Evolutionary conservation across 108 stramenopile species (phyloP).

Genomic region (Skeletonema grethae): DNA sequence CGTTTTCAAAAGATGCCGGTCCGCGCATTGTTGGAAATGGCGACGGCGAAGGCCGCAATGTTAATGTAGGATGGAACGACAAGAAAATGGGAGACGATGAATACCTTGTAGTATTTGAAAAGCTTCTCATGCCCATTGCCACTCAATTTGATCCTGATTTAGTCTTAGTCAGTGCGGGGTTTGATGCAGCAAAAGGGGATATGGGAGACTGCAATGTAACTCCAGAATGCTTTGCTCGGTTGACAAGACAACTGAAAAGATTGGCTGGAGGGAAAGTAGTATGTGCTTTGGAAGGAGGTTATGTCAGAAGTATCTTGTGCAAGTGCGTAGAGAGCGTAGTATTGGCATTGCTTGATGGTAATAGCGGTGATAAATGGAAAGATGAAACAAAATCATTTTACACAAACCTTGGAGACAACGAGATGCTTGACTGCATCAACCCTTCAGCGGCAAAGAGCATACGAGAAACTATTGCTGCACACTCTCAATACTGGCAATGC

Average conservation of each 20-base stretch:
- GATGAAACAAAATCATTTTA: slow-evolving; percentile 23
- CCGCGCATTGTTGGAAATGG: slow-evolving; percentile 50
- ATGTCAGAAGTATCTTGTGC: slow-evolving; percentile 52
- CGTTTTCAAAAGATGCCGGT: slow-evolving; percentile 46
- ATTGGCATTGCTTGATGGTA: slow-evolving; percentile 31
- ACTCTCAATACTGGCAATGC: slow-evolving; percentile 53
- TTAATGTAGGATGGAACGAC: slow-evolving; percentile 84
- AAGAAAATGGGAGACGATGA: slow-evolving; percentile 74
- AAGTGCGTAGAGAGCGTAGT: slow-evolving; percentile 51
- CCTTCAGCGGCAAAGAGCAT: slow-evolving; percentile 51
- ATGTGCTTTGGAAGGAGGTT: slow-evolving; percentile 60
- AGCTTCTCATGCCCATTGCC: slow-evolving; percentile 68
- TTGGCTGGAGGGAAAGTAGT: slow-evolving; percentile 52
- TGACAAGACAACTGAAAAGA: slow-evolving; percentile 55
- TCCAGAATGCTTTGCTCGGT: slow-evolving; percentile 58
- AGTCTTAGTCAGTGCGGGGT: slow-evolving; percentile 83
- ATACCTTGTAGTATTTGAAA: slow-evolving; percentile 64
- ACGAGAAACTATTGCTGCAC: slow-evolving; percentile 45
- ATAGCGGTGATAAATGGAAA: slow-evolving; percentile 26
- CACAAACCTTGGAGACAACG: slow-evolving; percentile 32
- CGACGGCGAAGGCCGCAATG: slow-evolving; percentile 57
- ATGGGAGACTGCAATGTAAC: slow-evolving; percentile 74
- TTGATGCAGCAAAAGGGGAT: slow-evolving; percentile 90
- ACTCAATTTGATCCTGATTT: slow-evolving; percentile 68
- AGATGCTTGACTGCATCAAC: slow-evolving; percentile 46